phyloP scores from a whole-genome alignment of 768 basidiomycete genomes.

The Ramaria rubella region DNA sequence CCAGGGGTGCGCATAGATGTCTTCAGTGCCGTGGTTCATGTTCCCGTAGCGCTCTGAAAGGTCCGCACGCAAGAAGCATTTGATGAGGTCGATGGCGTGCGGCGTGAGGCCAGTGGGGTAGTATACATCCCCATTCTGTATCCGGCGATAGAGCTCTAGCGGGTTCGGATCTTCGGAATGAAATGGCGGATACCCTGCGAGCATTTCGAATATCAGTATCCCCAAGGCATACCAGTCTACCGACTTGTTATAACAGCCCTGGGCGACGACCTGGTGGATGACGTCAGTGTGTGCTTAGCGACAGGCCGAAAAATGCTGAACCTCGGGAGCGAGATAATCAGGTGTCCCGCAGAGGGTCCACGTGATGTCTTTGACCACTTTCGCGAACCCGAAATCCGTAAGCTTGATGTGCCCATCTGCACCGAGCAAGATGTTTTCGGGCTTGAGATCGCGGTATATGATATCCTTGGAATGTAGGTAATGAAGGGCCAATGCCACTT shows the following conservation, averaged over 20 bases:
- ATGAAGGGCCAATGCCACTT: slow-evolving; percentile 88
- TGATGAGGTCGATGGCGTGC: slow-evolving; percentile 81
- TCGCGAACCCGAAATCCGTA: slow-evolving; percentile 96
- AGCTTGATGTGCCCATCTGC: slow-evolving; percentile 97
- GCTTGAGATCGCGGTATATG: slow-evolving; percentile 96
- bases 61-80: slow-evolving; percentile 85
- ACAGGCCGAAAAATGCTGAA: slow-evolving; percentile 21
- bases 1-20: slow-evolving; percentile 92
- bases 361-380: slow-evolving; percentile 77
- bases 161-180: slow-evolving; percentile 83
- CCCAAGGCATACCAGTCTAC: slow-evolving; percentile 99
- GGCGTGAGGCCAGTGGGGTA: slow-evolving; percentile 73
- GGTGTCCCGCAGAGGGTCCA: slow-evolving; percentile 96
- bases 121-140: slow-evolving; percentile 69
- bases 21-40: slow-evolving; percentile 76
- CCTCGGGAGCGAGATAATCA: slow-evolving; percentile 96
- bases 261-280: slow-evolving; percentile 57
- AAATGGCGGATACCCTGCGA: slow-evolving; percentile 92
- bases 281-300: slow-evolving; percentile 15
- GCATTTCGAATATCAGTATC: slow-evolving; percentile 96
- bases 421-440: slow-evolving; percentile 91
- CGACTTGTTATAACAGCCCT: slow-evolving; percentile 87
- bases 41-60: slow-evolving; percentile 88
- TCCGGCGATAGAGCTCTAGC: slow-evolving; percentile 86
- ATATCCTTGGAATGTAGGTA: slow-evolving; percentile 83